Conservation (phyloP, 164 flowering plant species). For the Chloranthus sessilifolius region DNA sequence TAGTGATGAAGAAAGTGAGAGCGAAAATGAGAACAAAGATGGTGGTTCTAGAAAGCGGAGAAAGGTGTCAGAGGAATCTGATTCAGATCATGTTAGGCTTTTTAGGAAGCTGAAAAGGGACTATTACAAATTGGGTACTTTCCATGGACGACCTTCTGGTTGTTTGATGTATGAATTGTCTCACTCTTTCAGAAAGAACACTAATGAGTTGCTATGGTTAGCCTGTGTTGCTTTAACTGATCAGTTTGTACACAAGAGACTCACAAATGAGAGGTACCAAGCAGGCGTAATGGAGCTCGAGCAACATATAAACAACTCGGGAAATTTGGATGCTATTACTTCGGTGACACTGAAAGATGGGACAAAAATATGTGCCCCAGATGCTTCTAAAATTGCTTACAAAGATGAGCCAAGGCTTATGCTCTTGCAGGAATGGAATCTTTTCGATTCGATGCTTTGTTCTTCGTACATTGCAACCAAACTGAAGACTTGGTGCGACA, state of each 20-base stretch:
- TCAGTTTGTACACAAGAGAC: slow-evolving; percentile 87
- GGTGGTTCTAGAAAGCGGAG: slow-evolving; percentile 46
- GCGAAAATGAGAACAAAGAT: slow-evolving; percentile 41
- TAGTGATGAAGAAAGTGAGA: slow-evolving; percentile 28
- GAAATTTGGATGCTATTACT: slow-evolving; percentile 75
- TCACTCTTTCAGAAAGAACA: slow-evolving; percentile 72
- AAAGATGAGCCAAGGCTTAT: slow-evolving; percentile 93
- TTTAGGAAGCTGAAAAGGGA: slow-evolving; percentile 56
- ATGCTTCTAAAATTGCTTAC: slow-evolving; percentile 71
- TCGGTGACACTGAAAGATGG: slow-evolving; percentile 91
- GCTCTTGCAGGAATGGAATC: slow-evolving; percentile 87
- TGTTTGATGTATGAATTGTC: slow-evolving; percentile 84
- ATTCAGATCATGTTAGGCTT: slow-evolving; percentile 46
- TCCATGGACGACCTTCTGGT: slow-evolving; percentile 94
- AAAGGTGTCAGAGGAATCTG: slow-evolving; percentile 30
- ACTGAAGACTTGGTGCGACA: slow-evolving; percentile 94
- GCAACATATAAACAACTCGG: slow-evolving; percentile 81
- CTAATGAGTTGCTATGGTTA: slow-evolving; percentile 87
- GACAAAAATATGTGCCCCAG: slow-evolving; percentile 77
- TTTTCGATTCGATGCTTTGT: slow-evolving; percentile 94
- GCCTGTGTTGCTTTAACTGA: slow-evolving; percentile 95
- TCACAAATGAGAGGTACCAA: slow-evolving; percentile 85
- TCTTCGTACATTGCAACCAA: slow-evolving; percentile 93
- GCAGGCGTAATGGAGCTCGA: slow-evolving; percentile 96
- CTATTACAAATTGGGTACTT: slow-evolving; percentile 80